Base-by-base conservation (phyloP, 768 basidiomycete species). In the Sistotremastrum suecicum region DNA sequence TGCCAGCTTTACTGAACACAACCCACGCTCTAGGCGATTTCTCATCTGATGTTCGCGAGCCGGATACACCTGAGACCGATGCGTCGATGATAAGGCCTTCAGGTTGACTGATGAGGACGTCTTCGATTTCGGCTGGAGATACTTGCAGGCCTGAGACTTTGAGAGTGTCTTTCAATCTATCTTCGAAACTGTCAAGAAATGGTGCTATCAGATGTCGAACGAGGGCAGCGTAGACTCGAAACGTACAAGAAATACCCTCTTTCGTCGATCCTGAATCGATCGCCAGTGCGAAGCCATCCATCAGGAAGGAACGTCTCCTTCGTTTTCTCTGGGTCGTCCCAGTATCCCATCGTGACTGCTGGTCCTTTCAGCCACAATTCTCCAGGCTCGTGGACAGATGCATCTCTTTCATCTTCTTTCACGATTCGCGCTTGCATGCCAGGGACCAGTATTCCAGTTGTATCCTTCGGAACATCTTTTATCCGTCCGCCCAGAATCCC, bases 131-230 rank as follows among this genome's bases (percentile, higher is more conserved):
- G 11, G 72, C 70, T 0, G 85, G 86, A 0, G 86, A 84, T 0
- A 88, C 86, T 60, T 88, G 86, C 42, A 66, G 67, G 3, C 85
- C 86, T 0, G 82, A 84, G 2, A 89, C 70, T 56, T 89, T 89
- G 28, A 89, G 66, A 0, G 76, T 85, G 54, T 88, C 86, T 78
- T 88, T 87, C n/a, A 70, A 67, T 44, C 86, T 70, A 58, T 88
- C 85, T 7, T 76, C 76, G 53, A 76, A 87, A 59, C 81, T 84
- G 46, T 32, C 10, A 34, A 11, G n/a, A n/a, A n/a, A n/a, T n/a
- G n/a, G 1, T 20, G 20, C 20, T 20, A 37, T 49, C 45, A 45
- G 44, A 20, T 20, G 2, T 20, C 20, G 20, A 20, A 20, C 20
- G 20, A 20, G 2, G 20, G 20, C 1, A 20, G 20, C 20, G 20